Evolutionary conservation across 805 yeast species (phyloP), one percentile per base, ranked within the genome.

Genomic region (Wickerhamiella allomyrinae): DNA sequence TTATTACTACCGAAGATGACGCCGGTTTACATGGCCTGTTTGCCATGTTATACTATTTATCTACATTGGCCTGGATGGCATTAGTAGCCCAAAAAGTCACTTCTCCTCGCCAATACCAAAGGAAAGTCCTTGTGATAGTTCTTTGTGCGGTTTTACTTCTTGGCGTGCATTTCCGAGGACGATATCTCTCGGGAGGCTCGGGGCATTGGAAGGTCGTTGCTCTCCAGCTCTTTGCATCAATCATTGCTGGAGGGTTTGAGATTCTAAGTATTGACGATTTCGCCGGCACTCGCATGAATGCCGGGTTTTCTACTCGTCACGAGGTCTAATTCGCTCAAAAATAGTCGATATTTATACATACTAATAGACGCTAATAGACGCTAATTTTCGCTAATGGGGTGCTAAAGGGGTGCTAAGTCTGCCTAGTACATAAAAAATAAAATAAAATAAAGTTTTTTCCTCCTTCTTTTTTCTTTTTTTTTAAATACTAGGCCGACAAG

Each of bases 1-100:
- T 79, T 56, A 79, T 85, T 46, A 81, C 95, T 0, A 77, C 85
- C 2, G 76, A 87, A 15, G 56, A 50, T 31, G 48, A 45, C 36
- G 35, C 46, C 13, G 27, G 25, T 19, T 14, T 36, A 17, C 46
- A 51, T 27, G 58, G 56, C 23, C 14, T 41, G 25, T 37, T 47
- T 5, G 50, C 40, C 29, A 37, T 50, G 22, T 27, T 43, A 21
- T 42, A 49, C 39, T 39, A 33, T 31, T 25, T 43, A 4, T 24
- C 39, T 17, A 41, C 37, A 13, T 34, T 15, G 1, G 34, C 37
- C 9, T 53, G 56, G 54, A 50, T 52, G 53, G 13, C 17, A 7
- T 23, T 40, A 13, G 7, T 46, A 2, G 31, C 23, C 24, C 7
- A 25, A 33, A 27, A n/a, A 3, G 7, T 7, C 11, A 11, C 20